Evolutionary conservation across 495 filamentous ascomycete species (phyloP).

Genomic region (Aspergillus taichungensis): DNA sequence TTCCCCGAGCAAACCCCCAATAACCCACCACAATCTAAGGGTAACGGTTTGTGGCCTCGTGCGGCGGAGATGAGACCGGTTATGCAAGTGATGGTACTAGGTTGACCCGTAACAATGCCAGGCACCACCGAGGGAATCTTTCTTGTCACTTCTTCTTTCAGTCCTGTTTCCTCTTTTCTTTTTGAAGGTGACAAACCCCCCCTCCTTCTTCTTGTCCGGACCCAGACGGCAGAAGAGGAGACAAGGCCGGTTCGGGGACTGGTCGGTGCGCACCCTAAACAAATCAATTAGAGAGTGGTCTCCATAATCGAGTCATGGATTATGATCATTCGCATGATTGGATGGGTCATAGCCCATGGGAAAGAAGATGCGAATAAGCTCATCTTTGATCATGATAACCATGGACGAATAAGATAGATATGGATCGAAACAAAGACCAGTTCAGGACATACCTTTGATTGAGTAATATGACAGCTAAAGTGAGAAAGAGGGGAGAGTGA

Average conservation of each 20-base stretch:
- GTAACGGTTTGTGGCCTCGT: constrained; percentile 16
- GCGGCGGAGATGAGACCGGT: constrained; percentile 22
- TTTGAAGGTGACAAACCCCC: too few species aligned
- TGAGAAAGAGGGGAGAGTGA: too few species aligned
- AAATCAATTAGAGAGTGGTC: constrained; percentile 17
- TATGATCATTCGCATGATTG: neutral
- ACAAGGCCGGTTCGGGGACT: neutral
- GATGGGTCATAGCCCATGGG: neutral
- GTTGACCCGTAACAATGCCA: constrained; percentile 19
- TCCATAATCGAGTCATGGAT: neutral
- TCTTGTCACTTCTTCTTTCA: too few species aligned
- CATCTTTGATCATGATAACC: neutral
- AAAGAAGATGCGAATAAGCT: neutral
- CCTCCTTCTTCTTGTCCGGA: neutral
- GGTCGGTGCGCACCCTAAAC: constrained; percentile 23
- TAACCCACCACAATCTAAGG: constrained; percentile 10
- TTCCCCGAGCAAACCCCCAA: constrained; percentile 14
- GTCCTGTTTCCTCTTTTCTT: too few species aligned
- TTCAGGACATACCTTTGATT: too few species aligned
- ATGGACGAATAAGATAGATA: neutral
- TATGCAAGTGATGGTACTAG: constrained; percentile 29
- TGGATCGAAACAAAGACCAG: too few species aligned
- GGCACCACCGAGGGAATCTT: constrained; percentile 22
- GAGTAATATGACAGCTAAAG: too few species aligned
- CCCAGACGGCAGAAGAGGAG: too few species aligned